These are phyloP conservation scores for Nicotiana tabacum DNA, from an alignment of 257 asterid species.

Conservation along the genomic window DNA sequence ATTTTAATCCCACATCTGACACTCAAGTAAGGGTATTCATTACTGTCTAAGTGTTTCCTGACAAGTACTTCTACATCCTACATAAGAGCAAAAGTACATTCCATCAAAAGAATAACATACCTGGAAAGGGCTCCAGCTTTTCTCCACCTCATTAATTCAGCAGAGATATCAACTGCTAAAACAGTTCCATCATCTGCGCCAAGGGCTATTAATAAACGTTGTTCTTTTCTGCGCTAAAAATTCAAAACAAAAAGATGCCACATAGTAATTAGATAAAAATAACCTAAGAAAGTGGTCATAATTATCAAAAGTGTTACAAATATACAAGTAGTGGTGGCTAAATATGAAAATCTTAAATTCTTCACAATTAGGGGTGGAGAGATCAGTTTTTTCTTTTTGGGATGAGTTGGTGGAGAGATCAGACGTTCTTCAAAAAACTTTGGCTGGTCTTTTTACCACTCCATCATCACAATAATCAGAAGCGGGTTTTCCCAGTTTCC, in stretches of 20 bases:
- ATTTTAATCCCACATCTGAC: not conserved
- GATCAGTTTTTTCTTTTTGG: too few relatives aligned
- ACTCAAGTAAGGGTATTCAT: not conserved
- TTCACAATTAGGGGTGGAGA: not conserved
- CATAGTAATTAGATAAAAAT: not conserved
- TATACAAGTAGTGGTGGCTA: not conserved
- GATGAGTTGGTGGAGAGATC: not conserved
- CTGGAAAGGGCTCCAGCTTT: slow-evolving; percentile 20
- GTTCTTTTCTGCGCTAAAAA: slow-evolving; percentile 24
- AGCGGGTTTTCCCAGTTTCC: not conserved
- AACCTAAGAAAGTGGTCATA: not conserved
- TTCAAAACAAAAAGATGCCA: not conserved
- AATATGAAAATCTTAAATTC: not conserved
- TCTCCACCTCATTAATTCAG: slow-evolving; percentile 26
- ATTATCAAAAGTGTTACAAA: not conserved
- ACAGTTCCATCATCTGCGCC: slow-evolving; percentile 26
- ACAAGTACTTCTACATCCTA: not conserved
- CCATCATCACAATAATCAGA: not conserved
- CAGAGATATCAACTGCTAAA: slow-evolving; percentile 15
- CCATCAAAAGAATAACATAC: slow-evolving; percentile 7
- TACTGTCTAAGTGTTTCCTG: not conserved
- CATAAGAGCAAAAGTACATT: not conserved
- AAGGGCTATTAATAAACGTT: slow-evolving; percentile 22
- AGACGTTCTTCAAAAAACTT: not conserved
- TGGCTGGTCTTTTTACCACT: not conserved